phyloP scores from a whole-genome alignment of 2,329 filamentous ascomycete genomes.

The Pseudogymnoascus sp. region DNA sequence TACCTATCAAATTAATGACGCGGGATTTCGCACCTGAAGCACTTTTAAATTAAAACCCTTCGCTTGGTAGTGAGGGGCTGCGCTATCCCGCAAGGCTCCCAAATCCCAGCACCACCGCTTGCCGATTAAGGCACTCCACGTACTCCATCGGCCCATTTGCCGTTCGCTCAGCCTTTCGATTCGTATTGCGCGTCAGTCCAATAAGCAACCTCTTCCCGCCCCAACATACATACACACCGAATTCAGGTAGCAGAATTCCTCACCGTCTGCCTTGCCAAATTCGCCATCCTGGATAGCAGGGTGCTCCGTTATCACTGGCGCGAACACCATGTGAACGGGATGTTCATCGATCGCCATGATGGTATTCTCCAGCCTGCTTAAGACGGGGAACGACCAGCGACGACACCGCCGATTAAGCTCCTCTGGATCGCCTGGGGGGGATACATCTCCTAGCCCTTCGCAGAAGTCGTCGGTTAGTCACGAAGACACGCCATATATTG shows the following conservation, averaged over 20 bases:
- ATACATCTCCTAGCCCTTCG: slow-evolving; percentile 26
- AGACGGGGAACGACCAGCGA: slow-evolving; percentile 31
- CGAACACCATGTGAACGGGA: slow-evolving; percentile 8
- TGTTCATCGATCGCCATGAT: slow-evolving; percentile 35
- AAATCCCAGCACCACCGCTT: slow-evolving; percentile 1
- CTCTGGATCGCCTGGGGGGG: slow-evolving; percentile 22
- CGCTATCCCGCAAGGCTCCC: slow-evolving; percentile 2
- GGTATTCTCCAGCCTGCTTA: slow-evolving; percentile 42
- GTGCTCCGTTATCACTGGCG: background rate
- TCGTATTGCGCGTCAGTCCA: background rate
- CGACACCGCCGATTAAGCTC: slow-evolving; percentile 20
- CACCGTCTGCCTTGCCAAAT: background rate
- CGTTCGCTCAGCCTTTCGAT: background rate
- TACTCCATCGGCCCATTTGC: background rate
- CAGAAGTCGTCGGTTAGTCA: slow-evolving; percentile 12
- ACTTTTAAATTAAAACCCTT: background rate
- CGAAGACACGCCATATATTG: slow-evolving; percentile 37
- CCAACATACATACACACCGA: background rate
- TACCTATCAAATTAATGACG: background rate
- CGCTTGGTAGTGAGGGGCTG: background rate
- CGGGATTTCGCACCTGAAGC: background rate
- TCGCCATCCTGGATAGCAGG: background rate
- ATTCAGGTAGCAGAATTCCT: background rate
- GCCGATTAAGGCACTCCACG: background rate
- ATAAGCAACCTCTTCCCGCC: background rate